Evolutionary conservation across 2,329 filamentous ascomycete species (phyloP), one percentile per base, ranked within the genome.

Genomic region (Aspergillus sp.): DNA sequence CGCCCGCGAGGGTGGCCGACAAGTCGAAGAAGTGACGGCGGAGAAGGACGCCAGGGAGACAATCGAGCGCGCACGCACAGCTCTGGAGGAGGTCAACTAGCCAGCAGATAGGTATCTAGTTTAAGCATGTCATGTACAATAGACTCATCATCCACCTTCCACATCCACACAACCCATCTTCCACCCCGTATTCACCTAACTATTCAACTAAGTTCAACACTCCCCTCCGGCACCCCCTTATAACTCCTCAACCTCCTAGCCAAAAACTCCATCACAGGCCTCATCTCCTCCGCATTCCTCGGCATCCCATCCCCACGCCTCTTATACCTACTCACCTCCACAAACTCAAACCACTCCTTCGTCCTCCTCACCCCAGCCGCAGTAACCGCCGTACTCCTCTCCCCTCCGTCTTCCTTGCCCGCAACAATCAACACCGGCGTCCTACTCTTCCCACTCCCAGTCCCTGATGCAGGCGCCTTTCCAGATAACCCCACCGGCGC

Each of bases 191-290:
- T 3, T 19, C 23, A 15, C 27, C 44, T 41, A 68, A 47, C 2
- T 3, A 27, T 27, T 27, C 25, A 27, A 27, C 69, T 68, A 66
- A 81, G 67, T 64, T 81, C 78, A 38, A 81, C 68, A 67, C 76
- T 77, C 2, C 77, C 80, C 63, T 78, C 78, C 0, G 78, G 80
- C 42, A 81, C 78, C 32, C 79, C 79, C 56, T 75, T 71, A 59
- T 74, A 71, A 70, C 78, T 81, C 59, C 73, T 71, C 61, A 81
- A 66, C 52, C 76, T 68, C 38, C 77, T 69, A 21, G 77, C 78
- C 66, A 81, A 84, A 73, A 88, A 97, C 70, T 89, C 86, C 92
- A 97, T 97, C 62, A 97, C 84, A 0, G 93, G 92, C 69, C 93
- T 72, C 84, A 96, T 93, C 81, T 98, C 93, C 10, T 96, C 92